Base-by-base conservation (phyloP, 164 flowering plant species). In the Kalanchoe fedtschenkoi region DNA sequence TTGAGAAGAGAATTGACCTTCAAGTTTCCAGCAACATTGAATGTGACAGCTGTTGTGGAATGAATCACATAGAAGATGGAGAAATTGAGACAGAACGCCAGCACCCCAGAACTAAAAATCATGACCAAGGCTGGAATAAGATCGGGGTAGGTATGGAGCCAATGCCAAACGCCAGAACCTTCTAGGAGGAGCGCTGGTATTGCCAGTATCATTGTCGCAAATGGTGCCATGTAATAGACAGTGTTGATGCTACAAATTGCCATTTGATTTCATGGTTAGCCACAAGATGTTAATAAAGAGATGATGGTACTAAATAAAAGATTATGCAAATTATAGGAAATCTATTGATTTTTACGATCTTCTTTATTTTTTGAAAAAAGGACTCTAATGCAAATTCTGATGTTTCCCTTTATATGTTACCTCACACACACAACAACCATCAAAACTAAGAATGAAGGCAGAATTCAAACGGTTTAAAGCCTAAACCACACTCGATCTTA, bases 211-310 rank as follows among this genome's bases (percentile, higher is more conserved):
- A 90, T 85, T 59, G 98, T 93, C 19, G 98, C 98, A 79, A 78
- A 88, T n/a, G 98, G 98, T 54, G 98, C 98, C 98, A 93, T 90
- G 83, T 88, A 90, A 80, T 84, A 93, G 22, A 93, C 95, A 0
- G 98, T 90, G 72, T 93, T 93, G 70, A 93, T 93, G 74, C 98
- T 93, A 34, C 17, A 62, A 24, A 62, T 17, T 2, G 38, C 30
- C 56, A 14, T 3, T 15, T 55, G 17, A 51, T 19, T 35, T 14
- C 19, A 8, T n/a, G 34, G 14, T 11, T 6, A 63, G 60, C 61
- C 44, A 34, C 39, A 7, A 29, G 34, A 56, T 28, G 34, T 38
- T 21, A 3, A 30, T 24, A 26, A 17, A 59, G n/a, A 15, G 28
- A 21, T 19, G 0, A 24, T 33, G 41, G 22, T 9, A 28, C 16